Conservation (phyloP, 176 grass and related monocot genomes). For the Oropetium thomaeum region DNA sequence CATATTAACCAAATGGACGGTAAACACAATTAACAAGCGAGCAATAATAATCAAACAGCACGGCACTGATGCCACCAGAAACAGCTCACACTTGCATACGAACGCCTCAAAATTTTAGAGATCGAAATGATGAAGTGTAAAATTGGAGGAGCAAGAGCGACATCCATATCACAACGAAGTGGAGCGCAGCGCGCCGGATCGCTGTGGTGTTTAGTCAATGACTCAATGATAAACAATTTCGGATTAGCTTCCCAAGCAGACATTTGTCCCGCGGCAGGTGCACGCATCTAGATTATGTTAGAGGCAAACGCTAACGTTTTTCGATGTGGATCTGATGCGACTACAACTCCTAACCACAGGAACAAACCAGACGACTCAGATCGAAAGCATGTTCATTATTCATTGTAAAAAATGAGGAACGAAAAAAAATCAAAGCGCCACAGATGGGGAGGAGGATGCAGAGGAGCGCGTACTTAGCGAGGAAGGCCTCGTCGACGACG, state of each 20-base stretch:
- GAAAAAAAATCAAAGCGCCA: background rate
- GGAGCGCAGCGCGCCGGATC: background rate
- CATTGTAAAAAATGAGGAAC: background rate
- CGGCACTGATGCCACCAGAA: background rate
- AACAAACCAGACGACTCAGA: conserved; percentile 5
- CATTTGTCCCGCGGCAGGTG: background rate
- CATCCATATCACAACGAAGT: background rate
- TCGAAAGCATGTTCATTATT: background rate
- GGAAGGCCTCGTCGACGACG: conserved; percentile 86
- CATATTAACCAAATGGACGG: background rate
- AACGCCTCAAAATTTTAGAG: background rate
- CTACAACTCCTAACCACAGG: background rate
- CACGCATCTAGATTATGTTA: conserved; percentile 14
- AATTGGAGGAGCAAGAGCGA: background rate
- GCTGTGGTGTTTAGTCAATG: background rate
- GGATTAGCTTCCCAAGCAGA: background rate
- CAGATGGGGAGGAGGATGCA: background rate
- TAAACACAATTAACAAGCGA: conserved; percentile 12
- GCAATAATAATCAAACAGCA: background rate
- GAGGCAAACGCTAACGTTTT: background rate
- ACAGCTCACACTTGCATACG: background rate
- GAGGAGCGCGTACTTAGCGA: conserved; percentile 56
- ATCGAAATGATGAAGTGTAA: background rate
- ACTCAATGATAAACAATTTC: conserved; percentile 16
- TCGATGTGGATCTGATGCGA: conserved; percentile 26